Base-by-base conservation (phyloP, 75 land plant species). In the Gnetum montanum region DNA sequence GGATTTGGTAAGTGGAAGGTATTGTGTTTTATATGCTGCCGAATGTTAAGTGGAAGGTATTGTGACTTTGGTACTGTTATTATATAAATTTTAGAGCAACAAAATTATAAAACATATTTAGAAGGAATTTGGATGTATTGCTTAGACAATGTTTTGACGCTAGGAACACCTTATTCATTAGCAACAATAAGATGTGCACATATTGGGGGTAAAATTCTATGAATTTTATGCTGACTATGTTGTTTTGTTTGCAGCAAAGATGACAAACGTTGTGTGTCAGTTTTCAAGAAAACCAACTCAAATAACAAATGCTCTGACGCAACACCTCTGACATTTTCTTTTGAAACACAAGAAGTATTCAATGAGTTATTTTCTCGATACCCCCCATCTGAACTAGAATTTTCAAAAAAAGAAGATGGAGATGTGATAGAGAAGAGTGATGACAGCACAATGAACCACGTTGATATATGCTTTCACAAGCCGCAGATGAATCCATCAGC, bases 301-400 rank as follows among this genome's bases (percentile, higher is more conserved):
- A 13, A 0, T 30, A 71, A 67, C 34, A 67, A 28, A 10, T 57
- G 65, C 49, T 69, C 76, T 0, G 34, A 47, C 35, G 46, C 57
- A 20, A 44, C 72, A 43, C 36, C 54, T 46, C 34, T 91, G 60
- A 56, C 51, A 33, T 81, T 91, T 73, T 88, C 94, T 34, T 68
- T 75, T 57, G 76, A 67, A 15, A 27, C 89, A 34, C 65, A 68
- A 47, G 66, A 66, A 27, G 78, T 78, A 36, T 40, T 94, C 13
- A 47, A 41, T 30, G 88, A 94, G 8, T 64, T 90, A 4, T 94
- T 94, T 62, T 46, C 64, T 1, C 68, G 40, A 4, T 81, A 76
- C 64, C 96, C 96, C 58, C 96, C 98, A 49, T 58, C 47, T 49
- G 85, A 85, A 24, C 67, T 55, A 8, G 98, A 83, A 54, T 31